These are phyloP conservation scores for Dinochytrium kinnereticum DNA, from an alignment of 371 early-diverging fungal genomes.

Conservation along the genomic window DNA sequence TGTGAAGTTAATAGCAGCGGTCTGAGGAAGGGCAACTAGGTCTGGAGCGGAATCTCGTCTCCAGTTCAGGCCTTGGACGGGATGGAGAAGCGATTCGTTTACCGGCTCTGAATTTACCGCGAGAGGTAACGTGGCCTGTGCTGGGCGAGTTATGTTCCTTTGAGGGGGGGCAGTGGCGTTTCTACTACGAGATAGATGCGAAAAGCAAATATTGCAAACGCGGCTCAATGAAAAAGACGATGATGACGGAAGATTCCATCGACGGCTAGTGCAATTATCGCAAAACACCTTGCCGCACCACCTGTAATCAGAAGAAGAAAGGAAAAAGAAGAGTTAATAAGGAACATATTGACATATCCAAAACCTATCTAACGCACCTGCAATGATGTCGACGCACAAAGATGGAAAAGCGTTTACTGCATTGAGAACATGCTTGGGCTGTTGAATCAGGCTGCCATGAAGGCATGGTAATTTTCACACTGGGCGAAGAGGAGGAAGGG, in stretches of 20 bases:
- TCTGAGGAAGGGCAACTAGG: not conserved
- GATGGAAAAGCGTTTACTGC: conserved; percentile 22
- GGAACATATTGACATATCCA: too few species aligned
- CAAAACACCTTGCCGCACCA: conserved; percentile 85
- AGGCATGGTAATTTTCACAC: not conserved
- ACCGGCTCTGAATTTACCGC: too few species aligned
- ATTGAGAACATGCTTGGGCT: not conserved
- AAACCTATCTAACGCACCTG: conserved; percentile 13
- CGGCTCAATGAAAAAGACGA: conserved; percentile 6
- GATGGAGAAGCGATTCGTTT: too few species aligned
- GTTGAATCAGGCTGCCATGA: conserved; percentile 10
- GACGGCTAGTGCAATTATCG: conserved; percentile 55
- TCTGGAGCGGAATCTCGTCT: not conserved
- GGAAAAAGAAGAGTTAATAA: too few species aligned
- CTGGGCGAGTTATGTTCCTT: too few species aligned
- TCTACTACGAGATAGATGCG: conserved; percentile 21
- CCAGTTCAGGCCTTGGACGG: not conserved
- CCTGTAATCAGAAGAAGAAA: conserved; percentile 29
- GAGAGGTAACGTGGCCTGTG: too few species aligned
- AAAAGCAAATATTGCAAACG: conserved; percentile 21
- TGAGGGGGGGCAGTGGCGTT: conserved; percentile 4
- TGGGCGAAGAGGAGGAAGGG: not conserved
- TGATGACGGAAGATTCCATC: conserved; percentile 17
- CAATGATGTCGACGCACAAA: conserved; percentile 23
- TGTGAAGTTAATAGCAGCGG: not conserved